Evolutionary conservation across 23 red algal species (phyloP).

Genomic region (Gracilariopsis chorda): DNA sequence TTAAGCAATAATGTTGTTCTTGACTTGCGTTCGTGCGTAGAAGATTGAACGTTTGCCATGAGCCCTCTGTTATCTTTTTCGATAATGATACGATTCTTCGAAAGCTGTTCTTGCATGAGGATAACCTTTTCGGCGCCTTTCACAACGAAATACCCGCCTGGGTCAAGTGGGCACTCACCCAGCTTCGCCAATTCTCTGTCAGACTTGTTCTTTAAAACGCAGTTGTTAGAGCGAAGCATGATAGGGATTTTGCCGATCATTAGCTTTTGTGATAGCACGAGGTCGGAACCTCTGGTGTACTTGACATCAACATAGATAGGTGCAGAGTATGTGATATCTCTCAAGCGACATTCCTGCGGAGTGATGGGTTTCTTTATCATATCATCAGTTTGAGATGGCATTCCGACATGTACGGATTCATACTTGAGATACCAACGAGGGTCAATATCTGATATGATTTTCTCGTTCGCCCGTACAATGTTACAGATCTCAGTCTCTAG

Average conservation of each 20-base stretch:
- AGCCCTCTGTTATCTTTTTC: conserved; percentile 88
- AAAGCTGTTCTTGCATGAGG: conserved; percentile 98
- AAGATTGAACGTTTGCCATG: conserved; percentile 83
- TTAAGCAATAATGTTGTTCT: conserved; percentile 76
- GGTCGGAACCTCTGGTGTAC: conserved; percentile 69
- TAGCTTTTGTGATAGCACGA: conserved; percentile 56
- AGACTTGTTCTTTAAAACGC: conserved; percentile 55
- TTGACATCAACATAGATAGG: conserved; percentile 86
- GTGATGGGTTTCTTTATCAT: conserved; percentile 74
- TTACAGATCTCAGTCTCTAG: conserved; percentile 78
- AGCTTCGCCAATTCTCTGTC: conserved; percentile 74
- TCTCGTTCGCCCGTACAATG: conserved; percentile 81
- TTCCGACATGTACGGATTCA: conserved; percentile 75
- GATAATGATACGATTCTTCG: conserved; percentile 96
- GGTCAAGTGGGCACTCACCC: conserved; percentile 96
- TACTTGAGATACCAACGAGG: conserved; percentile 80
- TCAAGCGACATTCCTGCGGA: conserved; percentile 87
- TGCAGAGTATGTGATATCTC: conserved; percentile 93
- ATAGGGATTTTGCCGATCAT: conserved; percentile 90
- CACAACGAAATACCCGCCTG: conserved; percentile 98
- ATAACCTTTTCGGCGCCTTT: conserved; percentile 94
- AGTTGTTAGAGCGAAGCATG: conserved; percentile 90
- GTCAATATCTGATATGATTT: conserved; percentile 75
- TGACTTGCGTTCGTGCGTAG: conserved; percentile 87
- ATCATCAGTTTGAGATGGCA: conserved; percentile 73